These are phyloP conservation scores for Microdochium paspali DNA, from an alignment of 2,329 filamentous ascomycete species.

Conservation along the genomic window DNA sequence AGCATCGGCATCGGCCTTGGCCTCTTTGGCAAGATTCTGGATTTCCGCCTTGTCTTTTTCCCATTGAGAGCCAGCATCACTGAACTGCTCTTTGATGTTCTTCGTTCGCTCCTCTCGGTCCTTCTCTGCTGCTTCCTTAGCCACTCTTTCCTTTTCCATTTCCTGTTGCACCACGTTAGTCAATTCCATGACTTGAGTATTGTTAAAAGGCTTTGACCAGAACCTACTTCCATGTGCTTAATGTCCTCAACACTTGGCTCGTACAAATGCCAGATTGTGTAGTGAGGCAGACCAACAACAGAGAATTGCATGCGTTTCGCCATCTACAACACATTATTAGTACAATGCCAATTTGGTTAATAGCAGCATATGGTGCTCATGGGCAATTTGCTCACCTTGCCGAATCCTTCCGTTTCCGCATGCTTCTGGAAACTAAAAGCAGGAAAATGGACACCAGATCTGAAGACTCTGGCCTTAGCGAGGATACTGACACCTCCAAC, in stretches of 20 bases:
- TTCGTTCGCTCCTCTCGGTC: constrained; percentile 63
- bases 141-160: constrained; percentile 82
- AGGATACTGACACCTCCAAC: constrained; percentile 96
- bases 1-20: not conserved
- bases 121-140: constrained; percentile 71
- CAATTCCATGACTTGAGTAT: constrained; percentile 4
- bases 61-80: constrained; percentile 71
- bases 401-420: constrained; percentile 95
- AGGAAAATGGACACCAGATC: constrained; percentile 91
- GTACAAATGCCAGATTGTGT: constrained; percentile 99
- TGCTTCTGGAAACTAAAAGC: constrained; percentile 99
- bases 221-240: constrained; percentile 77
- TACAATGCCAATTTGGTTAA: not conserved
- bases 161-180: constrained; percentile 40
- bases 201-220: not conserved
- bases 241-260: constrained; percentile 98
- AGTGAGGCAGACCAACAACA: constrained; percentile 90
- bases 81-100: constrained; percentile 74
- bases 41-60: constrained; percentile 81
- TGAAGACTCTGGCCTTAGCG: constrained; percentile 91
- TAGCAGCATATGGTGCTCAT: constrained; percentile 5
- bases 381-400: constrained; percentile 59
- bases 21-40: constrained; percentile 49
- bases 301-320: constrained; percentile 92
- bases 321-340: constrained; percentile 54